Percentiles rank a stretch among this genome's conserved stretches.
Evolutionary conservation across 2,329 filamentous ascomycete genomes (phyloP).

Genomic region (Teratosphaeria viscida): DNA sequence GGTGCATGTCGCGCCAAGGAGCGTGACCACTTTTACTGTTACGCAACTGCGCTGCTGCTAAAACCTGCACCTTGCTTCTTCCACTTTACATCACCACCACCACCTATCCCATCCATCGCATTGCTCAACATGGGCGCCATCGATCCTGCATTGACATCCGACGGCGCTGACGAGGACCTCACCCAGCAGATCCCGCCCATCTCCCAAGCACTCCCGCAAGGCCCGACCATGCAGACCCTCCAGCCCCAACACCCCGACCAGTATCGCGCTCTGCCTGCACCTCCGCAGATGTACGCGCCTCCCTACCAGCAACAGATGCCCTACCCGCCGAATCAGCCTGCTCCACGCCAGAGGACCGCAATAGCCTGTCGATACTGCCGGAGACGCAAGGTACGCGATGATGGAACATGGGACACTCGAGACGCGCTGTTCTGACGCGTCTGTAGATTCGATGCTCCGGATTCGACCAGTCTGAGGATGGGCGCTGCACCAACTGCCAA

Average conservation of each 20-base stretch:
- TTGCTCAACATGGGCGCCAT: constrained; percentile 13
- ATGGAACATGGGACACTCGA: neutral
- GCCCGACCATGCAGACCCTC: constrained; percentile 34
- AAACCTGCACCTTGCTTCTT: constrained; percentile 6
- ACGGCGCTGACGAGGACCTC: constrained; percentile 16
- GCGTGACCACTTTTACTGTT: constrained; percentile 18
- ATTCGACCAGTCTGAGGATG: constrained; percentile 61
- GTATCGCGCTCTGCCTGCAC: constrained; percentile 36
- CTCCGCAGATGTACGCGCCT: constrained; percentile 34
- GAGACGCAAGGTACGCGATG: constrained; percentile 43
- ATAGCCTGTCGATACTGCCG: constrained; percentile 52
- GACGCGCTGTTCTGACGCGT: constrained; percentile 6
- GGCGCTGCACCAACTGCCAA: constrained; percentile 61
- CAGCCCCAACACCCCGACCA: constrained; percentile 36
- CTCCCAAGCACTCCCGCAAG: constrained; percentile 24
- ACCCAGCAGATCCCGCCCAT: constrained; percentile 25
- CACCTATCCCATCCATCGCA: constrained; percentile 4
- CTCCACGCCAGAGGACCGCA: constrained; percentile 50
- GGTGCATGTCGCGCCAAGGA: constrained; percentile 12
- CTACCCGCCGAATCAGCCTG: constrained; percentile 36
- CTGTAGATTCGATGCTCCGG: constrained; percentile 63
- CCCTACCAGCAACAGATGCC: constrained; percentile 32
- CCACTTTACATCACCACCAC: neutral
- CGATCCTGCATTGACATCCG: constrained; percentile 21
- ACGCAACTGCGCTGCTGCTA: constrained; percentile 14